phyloP scores from a whole-genome alignment of 2,329 filamentous ascomycete species.

The Penicillium digitatum region DNA sequence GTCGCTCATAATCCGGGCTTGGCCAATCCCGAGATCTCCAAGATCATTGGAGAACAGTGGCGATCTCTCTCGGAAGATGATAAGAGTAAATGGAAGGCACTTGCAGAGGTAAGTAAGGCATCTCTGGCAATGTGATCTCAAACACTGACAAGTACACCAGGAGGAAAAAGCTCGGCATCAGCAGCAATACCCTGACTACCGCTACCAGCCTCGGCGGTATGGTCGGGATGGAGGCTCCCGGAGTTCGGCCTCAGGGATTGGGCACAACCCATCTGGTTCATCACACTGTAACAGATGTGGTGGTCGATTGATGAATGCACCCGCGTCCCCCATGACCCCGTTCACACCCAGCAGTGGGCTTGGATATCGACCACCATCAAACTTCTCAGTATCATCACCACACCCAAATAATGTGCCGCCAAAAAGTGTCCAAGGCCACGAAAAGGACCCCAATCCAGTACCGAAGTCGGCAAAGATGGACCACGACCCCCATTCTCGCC shows the following conservation, averaged over 20 bases:
- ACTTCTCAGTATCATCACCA: constrained; percentile 33
- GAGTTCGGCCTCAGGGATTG: constrained; percentile 33
- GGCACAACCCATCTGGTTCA: constrained; percentile 36
- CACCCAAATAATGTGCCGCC: constrained; percentile 25
- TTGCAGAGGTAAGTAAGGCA: constrained; percentile 64
- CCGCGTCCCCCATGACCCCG: constrained; percentile 41
- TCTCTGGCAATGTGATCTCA: not conserved
- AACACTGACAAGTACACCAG: constrained; percentile 37
- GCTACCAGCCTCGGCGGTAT: constrained; percentile 79
- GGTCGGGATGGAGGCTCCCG: constrained; percentile 51
- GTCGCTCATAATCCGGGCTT: constrained; percentile 80
- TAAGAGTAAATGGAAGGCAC: constrained; percentile 80
- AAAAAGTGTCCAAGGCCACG: constrained; percentile 23
- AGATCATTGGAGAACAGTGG: constrained; percentile 95
- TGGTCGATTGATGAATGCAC: constrained; percentile 47
- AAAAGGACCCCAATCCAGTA: constrained; percentile 22
- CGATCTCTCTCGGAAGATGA: constrained; percentile 67
- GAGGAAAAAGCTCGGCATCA: constrained; percentile 88
- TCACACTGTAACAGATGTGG: constrained; percentile 45
- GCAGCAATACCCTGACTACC: constrained; percentile 86
- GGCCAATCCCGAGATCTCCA: constrained; percentile 92
- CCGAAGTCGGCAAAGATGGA: constrained; percentile 27
- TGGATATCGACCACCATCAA: constrained; percentile 16
- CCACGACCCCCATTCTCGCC: constrained; percentile 25
- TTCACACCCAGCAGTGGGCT: constrained; percentile 34